phyloP scores from a whole-genome alignment of 75 land plant species.

The Azolla pinnata region DNA sequence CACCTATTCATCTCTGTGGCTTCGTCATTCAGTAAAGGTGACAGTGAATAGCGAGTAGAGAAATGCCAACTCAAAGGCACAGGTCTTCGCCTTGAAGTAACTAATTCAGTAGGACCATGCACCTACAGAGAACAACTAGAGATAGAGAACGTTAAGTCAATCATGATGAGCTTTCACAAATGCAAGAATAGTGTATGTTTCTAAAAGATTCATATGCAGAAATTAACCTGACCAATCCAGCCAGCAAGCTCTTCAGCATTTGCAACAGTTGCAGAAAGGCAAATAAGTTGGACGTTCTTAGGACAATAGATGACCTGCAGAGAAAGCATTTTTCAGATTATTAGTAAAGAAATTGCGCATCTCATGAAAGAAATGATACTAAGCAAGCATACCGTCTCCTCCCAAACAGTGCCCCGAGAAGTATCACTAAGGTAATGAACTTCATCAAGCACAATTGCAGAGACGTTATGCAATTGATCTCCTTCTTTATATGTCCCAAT shows the following conservation, averaged over 20 bases:
- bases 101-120: constrained; percentile 91
- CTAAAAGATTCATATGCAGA: neutral
- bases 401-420: constrained; percentile 98
- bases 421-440: constrained; percentile 95
- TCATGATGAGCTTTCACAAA: neutral
- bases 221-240: constrained; percentile 85
- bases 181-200: neutral
- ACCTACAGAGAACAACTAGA: constrained; percentile 41
- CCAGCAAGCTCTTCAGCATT: constrained; percentile 98
- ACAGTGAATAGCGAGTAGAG: constrained; percentile 54
- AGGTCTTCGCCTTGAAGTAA: constrained; percentile 75
- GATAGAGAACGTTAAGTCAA: neutral
- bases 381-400: constrained; percentile 60
- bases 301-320: constrained; percentile 92
- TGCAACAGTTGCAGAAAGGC: constrained; percentile 94
- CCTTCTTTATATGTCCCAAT: constrained; percentile 61
- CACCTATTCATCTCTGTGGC: constrained; percentile 79
- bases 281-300: constrained; percentile 90
- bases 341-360: neutral
- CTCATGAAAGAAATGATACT: neutral
- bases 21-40: constrained; percentile 72
- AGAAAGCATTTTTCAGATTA: neutral
- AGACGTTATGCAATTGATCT: constrained; percentile 57
- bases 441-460: constrained; percentile 90
- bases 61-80: constrained; percentile 96